Evolutionary conservation across 2,329 filamentous ascomycete genomes (phyloP), one percentile per base, ranked within the genome.

Genomic region (Cadophora malorum): DNA sequence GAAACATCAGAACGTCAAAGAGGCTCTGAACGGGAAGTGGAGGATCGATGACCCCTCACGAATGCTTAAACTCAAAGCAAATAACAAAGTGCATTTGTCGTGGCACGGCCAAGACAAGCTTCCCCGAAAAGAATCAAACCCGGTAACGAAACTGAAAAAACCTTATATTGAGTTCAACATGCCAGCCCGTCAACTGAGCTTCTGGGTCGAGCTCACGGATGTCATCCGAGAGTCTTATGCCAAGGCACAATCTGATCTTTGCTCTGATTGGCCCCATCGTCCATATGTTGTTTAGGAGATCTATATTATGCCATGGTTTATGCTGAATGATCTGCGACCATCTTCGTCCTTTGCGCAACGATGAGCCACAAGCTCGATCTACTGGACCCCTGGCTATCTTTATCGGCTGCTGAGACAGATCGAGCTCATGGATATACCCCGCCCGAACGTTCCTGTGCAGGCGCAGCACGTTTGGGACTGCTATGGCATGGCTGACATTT

Each of bases 101-200:
- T 16, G 28, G 52, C 52, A 33, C 25, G 52, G 55, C 12, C 55
- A 58, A 5, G 33, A 38, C 23, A 41, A 38, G 55, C 55, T 58
- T 58, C 9, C 7, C n/a, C 33, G 12, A 16, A 56, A 38, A n/a
- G 5, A 5, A 38, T 16, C 31, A 23, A 23, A 38, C 55, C 55
- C n/a, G 33, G 55, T 58, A 12, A 58, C 2, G 31, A 56, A n/a
- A 12, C 33, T 58, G 33, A 58, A 58, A 38, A 31, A 23, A 23
- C 31, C 21, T 58, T 58, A 23, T 33, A 33, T 55, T 55, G 52
- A 19, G 19, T 49, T 21, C 25, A 19, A 28, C 50, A 53, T 28
- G 12, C 23, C 10, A 31, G 25, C 52, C 28, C n/a, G 25, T 7
- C 25, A 33, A 55, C 52, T 31, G 25, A 55, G 28, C 25, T 55